Conservation (phyloP, 805 yeast genomes). For the Wickerhamiella vanderwaltii region DNA sequence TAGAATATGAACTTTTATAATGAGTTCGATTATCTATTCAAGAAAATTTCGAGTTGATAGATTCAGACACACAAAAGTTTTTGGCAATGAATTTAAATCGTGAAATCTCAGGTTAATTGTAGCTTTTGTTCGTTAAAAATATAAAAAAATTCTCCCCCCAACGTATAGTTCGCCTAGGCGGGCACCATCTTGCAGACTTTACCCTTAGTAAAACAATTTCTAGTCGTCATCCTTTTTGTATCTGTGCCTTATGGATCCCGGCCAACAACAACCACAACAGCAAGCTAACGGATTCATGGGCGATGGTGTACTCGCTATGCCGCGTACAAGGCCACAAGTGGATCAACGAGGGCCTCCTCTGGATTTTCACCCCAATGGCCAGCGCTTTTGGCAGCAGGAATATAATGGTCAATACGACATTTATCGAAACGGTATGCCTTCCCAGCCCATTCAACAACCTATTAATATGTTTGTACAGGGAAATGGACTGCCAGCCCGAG, state of each 20-base stretch:
- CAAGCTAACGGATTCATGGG: conserved; percentile 7
- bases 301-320: conserved; percentile 2
- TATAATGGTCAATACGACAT: conserved; percentile 1
- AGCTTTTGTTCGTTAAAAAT: too few species aligned
- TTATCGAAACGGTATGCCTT: background rate
- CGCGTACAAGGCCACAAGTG: background rate
- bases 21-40: too few species aligned
- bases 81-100: too few species aligned
- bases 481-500: background rate
- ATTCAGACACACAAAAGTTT: too few species aligned
- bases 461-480: background rate
- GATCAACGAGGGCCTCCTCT: conserved; percentile 3
- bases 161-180: too few species aligned
- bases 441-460: conserved; percentile 3
- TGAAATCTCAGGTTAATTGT: too few species aligned
- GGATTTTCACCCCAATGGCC: conserved; percentile 6
- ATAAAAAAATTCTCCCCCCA: too few species aligned
- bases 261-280: conserved; percentile 6
- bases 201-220: conserved; percentile 8
- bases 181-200: too few species aligned
- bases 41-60: too few species aligned
- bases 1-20: too few species aligned
- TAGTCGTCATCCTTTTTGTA: background rate
- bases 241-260: conserved; percentile 5
- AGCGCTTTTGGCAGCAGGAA: conserved; percentile 11